phyloP scores from a whole-genome alignment of 2,329 filamentous ascomycete species.

The Sclerotinia glacialis region DNA sequence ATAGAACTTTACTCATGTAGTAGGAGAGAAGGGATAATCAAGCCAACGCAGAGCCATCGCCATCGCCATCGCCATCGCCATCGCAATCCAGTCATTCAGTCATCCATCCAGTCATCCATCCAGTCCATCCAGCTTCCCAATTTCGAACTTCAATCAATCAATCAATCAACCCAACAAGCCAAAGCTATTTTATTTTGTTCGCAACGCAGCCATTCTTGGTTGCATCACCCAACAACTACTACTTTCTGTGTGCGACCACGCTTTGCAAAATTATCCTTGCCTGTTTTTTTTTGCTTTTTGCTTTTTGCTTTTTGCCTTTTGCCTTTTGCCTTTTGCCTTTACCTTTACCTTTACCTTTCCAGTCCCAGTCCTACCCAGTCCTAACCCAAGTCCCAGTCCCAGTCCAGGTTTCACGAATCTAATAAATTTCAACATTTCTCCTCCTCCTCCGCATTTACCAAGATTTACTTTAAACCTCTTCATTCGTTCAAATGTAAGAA shows the following conservation, averaged over 20 bases:
- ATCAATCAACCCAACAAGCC: not conserved
- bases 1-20: no score
- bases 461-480: not conserved
- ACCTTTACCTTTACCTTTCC: not conserved
- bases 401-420: not conserved
- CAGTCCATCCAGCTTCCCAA: no score
- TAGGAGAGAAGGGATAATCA: not conserved
- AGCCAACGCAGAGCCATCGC: not conserved
- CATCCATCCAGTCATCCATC: not conserved
- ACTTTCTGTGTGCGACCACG: not conserved
- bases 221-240: not conserved
- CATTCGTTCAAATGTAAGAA: not conserved
- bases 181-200: not conserved
- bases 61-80: not conserved
- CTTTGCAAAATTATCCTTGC: conserved; percentile 1
- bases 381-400: no score
- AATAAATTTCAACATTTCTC: not conserved
- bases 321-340: not conserved
- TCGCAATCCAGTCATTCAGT: not conserved
- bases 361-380: no score
- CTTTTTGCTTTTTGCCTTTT: not conserved
- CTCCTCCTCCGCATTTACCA: not conserved
- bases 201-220: not conserved
- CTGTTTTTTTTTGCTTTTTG: no score
- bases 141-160: not conserved